phyloP scores from a whole-genome alignment of 1,139 yeast species.

The Protomyces inouyei region DNA sequence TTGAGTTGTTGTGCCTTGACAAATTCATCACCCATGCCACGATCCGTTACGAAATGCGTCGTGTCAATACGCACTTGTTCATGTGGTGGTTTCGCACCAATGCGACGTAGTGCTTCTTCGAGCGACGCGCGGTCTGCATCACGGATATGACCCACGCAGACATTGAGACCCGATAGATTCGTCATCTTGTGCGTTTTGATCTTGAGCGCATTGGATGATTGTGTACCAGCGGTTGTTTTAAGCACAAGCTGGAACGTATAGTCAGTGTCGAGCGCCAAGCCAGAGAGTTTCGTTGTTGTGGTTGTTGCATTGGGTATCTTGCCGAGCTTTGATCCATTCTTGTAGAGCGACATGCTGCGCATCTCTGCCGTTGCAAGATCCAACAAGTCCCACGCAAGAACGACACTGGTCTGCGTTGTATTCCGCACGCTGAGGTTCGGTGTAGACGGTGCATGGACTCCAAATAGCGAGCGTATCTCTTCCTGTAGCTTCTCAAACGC shows the following conservation, averaged over 20 bases:
- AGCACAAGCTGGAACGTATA: conserved; percentile 75
- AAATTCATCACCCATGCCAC: conserved; percentile 59
- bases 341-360: conserved; percentile 69
- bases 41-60: conserved; percentile 86
- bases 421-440: conserved; percentile 72
- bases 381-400: conserved; percentile 86
- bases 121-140: conserved; percentile 62
- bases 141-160: conserved; percentile 76
- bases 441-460: conserved; percentile 62
- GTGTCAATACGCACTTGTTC: conserved; percentile 76
- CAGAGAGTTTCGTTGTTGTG: conserved; percentile 81
- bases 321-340: conserved; percentile 75
- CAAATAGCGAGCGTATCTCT: conserved; percentile 67
- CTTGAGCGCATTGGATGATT: conserved; percentile 59
- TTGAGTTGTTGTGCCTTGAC: conserved; percentile 77
- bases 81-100: conserved; percentile 84
- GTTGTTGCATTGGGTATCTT: conserved; percentile 81
- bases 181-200: conserved; percentile 94
- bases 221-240: conserved; percentile 85
- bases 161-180: conserved; percentile 85
- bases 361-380: conserved; percentile 78
- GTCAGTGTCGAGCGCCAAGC: conserved; percentile 78
- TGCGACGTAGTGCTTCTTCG: conserved; percentile 55
- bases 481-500: conserved; percentile 65
- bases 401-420: conserved; percentile 91